These are phyloP conservation scores for Leccinum sublutescens DNA, from an alignment of 768 basidiomycete species.

Conservation along the genomic window DNA sequence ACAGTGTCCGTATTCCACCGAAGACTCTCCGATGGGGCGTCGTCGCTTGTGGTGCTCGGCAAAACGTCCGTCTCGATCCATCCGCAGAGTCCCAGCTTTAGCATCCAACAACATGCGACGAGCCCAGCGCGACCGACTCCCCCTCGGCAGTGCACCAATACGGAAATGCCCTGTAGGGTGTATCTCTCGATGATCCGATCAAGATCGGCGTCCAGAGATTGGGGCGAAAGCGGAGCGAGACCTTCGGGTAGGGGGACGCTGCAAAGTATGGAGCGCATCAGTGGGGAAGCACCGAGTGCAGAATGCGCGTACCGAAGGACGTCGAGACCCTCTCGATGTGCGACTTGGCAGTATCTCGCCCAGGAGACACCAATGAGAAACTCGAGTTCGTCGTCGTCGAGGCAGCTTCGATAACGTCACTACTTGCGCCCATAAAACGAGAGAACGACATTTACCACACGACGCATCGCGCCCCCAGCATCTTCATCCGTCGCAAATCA, in stretches of 20 bases:
- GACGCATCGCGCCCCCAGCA: slow-evolving; percentile 73
- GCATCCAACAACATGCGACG: slow-evolving; percentile 88
- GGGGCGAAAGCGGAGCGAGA: slow-evolving; percentile 63
- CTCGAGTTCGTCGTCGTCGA: slow-evolving; percentile 80
- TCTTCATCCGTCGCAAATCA: slow-evolving; percentile 74
- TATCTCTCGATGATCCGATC: slow-evolving; percentile 65
- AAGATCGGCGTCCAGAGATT: slow-evolving; percentile 64
- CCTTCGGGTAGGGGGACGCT: slow-evolving; percentile 92
- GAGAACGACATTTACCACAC: slow-evolving; percentile 55
- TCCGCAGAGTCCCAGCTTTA: slow-evolving; percentile 87
- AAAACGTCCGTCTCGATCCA: slow-evolving; percentile 43
- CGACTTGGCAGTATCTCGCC: slow-evolving; percentile 66
- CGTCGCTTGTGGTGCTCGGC: background rate
- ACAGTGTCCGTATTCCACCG: slow-evolving; percentile 23
- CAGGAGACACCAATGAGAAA: slow-evolving; percentile 82
- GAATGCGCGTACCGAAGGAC: slow-evolving; percentile 60
- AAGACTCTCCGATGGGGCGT: background rate
- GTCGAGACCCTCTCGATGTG: slow-evolving; percentile 66
- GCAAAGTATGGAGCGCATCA: background rate
- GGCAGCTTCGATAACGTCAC: slow-evolving; percentile 50
- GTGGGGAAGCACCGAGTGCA: background rate
- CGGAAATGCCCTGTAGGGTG: slow-evolving; percentile 65
- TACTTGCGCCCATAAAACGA: background rate
- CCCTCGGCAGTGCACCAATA: slow-evolving; percentile 90
- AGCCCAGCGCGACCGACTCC: slow-evolving; percentile 93